Conservation (phyloP, 2,329 filamentous ascomycete species). For the Cladobotryum protrusum region DNA sequence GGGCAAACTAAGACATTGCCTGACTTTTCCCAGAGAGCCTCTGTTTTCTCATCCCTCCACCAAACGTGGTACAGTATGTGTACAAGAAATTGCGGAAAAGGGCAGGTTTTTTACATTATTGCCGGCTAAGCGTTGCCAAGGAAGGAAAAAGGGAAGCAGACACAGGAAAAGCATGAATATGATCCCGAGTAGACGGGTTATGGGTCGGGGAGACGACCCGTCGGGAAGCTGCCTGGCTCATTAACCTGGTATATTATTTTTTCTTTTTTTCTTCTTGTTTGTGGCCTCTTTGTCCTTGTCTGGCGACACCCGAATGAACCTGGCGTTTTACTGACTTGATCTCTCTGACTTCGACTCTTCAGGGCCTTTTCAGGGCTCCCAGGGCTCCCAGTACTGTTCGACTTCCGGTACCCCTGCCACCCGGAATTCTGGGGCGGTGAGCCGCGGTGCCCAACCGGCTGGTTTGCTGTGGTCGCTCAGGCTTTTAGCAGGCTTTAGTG, state of each 20-base stretch:
- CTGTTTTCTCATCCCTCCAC: too few relatives aligned
- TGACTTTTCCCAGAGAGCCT: constrained; percentile 4
- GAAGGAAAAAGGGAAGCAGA: too few relatives aligned
- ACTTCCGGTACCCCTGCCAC: neutral
- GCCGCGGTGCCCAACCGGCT: constrained; percentile 10
- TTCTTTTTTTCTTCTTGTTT: neutral
- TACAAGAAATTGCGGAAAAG: neutral
- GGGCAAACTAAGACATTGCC: neutral
- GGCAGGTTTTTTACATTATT: neutral
- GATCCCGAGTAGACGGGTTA: constrained; percentile 8
- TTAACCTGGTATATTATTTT: neutral
- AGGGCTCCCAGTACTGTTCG: too few relatives aligned
- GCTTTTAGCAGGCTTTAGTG: too few relatives aligned
- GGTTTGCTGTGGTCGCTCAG: neutral
- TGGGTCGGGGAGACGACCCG: constrained; percentile 10
- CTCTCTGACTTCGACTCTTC: too few relatives aligned
- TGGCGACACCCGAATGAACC: too few relatives aligned
- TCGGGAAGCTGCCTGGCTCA: constrained; percentile 1
- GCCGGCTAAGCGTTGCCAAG: neutral
- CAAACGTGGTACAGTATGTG: too few relatives aligned
- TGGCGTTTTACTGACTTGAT: too few relatives aligned
- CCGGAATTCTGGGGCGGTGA: constrained; percentile 12
- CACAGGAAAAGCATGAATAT: too few relatives aligned
- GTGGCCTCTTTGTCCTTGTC: too few relatives aligned
- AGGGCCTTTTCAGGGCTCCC: too few relatives aligned